Conservation (phyloP, 2,329 filamentous ascomycete species). For the Microcera coccophila region DNA sequence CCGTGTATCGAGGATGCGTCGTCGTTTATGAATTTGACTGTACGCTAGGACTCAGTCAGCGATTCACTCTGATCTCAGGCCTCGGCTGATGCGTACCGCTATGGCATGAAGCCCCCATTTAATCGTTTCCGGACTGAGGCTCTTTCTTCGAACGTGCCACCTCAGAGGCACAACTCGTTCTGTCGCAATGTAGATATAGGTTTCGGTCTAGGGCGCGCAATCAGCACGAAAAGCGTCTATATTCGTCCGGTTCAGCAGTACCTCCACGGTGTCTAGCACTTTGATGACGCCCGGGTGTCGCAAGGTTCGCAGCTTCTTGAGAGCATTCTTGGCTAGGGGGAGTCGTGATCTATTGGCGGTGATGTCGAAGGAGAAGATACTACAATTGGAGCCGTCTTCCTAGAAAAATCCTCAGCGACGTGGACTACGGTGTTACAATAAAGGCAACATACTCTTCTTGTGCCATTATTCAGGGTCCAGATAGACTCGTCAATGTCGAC, state of each 20-base stretch:
- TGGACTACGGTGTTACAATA: not conserved
- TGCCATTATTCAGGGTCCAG: conserved; percentile 95
- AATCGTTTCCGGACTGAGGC: conserved; percentile 82
- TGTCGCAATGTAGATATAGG: conserved; percentile 93
- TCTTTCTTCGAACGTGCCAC: conserved; percentile 88
- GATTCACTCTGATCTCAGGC: not conserved
- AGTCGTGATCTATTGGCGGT: conserved; percentile 73
- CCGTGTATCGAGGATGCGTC: conserved; percentile 92
- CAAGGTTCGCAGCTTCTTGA: conserved; percentile 88
- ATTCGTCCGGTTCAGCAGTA: conserved; percentile 32
- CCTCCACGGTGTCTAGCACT: conserved; percentile 90
- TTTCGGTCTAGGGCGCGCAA: conserved; percentile 65
- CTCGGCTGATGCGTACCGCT: conserved; percentile 55
- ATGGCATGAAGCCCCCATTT: conserved; percentile 94
- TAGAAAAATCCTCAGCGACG: conserved; percentile 33
- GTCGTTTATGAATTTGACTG: conserved; percentile 91
- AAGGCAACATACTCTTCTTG: conserved; percentile 64
- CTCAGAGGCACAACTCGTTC: conserved; percentile 81
- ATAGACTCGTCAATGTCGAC: conserved; percentile 91
- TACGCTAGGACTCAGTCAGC: conserved; percentile 57
- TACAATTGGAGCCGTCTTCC: conserved; percentile 93
- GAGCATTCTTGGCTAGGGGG: conserved; percentile 85
- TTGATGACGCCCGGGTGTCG: conserved; percentile 93
- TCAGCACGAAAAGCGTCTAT: conserved; percentile 18
- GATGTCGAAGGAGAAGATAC: conserved; percentile 94